A percentile compares a stretch with the other conserved stretches of the same genome.
Evolutionary conservation across 768 basidiomycete species (phyloP).

Genomic region (Lactarius hatsudake): DNA sequence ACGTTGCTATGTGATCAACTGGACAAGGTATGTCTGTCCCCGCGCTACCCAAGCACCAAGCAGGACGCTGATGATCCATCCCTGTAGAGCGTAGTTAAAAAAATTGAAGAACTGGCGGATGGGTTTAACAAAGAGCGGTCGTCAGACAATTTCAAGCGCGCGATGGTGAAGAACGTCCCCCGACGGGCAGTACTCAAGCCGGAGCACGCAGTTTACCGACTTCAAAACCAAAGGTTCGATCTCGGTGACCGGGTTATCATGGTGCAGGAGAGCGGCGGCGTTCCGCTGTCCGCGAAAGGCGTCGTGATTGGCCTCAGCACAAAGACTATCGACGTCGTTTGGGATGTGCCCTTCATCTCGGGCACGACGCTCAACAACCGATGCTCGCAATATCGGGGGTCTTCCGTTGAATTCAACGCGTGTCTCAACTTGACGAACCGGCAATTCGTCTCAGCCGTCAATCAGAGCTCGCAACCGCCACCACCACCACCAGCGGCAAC

Average conservation of each 20-base stretch:
- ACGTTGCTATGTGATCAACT: conserved; percentile 86
- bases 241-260: conserved; percentile 94
- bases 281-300: conserved; percentile 88
- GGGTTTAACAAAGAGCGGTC: conserved; percentile 58
- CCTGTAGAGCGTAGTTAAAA: conserved; percentile 66
- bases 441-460: conserved; percentile 80
- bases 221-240: conserved; percentile 84
- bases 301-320: conserved; percentile 88
- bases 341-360: conserved; percentile 95
- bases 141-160: conserved; percentile 73
- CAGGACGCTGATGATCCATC: conserved; percentile 7
- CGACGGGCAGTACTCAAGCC: conserved; percentile 93
- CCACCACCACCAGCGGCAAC: conserved; percentile 30
- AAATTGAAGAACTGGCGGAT: conserved; percentile 79
- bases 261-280: conserved; percentile 92
- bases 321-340: conserved; percentile 90
- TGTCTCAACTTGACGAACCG: conserved; percentile 86
- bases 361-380: conserved; percentile 83
- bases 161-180: conserved; percentile 90
- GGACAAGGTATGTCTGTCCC: conserved; percentile 66
- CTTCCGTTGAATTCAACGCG: conserved; percentile 79
- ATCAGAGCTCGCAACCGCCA: conserved; percentile 52
- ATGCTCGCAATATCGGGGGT: conserved; percentile 93
- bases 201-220: conserved; percentile 79
- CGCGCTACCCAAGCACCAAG: neutral